Conservation (phyloP, 352 stramenopile genomes). For the Phytophthora uliginosa region DNA sequence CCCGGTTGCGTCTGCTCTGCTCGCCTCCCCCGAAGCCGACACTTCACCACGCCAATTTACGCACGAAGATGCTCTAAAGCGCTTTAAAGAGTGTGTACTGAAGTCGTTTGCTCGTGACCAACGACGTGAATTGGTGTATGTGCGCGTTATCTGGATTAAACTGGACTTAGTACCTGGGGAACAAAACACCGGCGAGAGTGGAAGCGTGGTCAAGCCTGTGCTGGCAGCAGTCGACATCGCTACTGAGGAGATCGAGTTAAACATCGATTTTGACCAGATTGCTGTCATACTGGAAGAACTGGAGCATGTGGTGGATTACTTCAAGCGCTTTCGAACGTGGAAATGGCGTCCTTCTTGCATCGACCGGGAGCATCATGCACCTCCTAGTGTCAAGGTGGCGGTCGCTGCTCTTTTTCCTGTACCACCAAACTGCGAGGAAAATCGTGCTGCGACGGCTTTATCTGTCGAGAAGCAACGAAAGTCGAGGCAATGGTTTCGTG, state of each 20-base stretch:
- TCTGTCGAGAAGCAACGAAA: constrained; percentile 46
- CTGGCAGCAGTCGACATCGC: constrained; percentile 65
- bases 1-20: constrained; percentile 2
- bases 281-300: constrained; percentile 55
- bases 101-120: constrained; percentile 42
- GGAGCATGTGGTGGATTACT: constrained; percentile 47
- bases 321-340: constrained; percentile 39
- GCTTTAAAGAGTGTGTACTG: constrained; percentile 47
- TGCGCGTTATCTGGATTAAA: constrained; percentile 71
- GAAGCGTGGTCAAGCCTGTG: neutral
- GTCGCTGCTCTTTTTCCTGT: constrained; percentile 50
- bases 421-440: constrained; percentile 9
- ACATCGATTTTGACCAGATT: constrained; percentile 70
- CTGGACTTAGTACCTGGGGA: constrained; percentile 53
- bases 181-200: constrained; percentile 1
- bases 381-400: constrained; percentile 46
- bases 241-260: constrained; percentile 65
- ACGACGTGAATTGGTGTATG: constrained; percentile 57
- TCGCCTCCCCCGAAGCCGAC: constrained; percentile 1
- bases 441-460: constrained; percentile 21
- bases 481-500: constrained; percentile 58
- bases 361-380: constrained; percentile 49
- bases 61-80: constrained; percentile 28
- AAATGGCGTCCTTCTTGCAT: constrained; percentile 63
- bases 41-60: constrained; percentile 6